Base-by-base conservation (phyloP, 306 rosid genomes). In the Prunus davidiana region DNA sequence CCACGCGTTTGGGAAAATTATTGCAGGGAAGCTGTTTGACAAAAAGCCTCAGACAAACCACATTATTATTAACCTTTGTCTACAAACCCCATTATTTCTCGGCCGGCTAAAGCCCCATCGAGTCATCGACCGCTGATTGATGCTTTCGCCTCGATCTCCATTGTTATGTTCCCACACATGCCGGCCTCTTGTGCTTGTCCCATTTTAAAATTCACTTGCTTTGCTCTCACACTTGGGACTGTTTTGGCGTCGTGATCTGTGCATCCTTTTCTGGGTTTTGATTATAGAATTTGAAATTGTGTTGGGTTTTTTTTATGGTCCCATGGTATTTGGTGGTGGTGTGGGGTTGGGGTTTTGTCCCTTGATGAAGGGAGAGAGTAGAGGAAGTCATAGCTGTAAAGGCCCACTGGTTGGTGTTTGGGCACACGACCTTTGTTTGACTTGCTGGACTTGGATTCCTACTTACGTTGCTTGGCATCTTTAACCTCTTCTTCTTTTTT, bases 191-290 rank as follows among this genome's bases (percentile, higher is more conserved):
- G 43, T 58, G 60, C 66, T n/a, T 46, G 56, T 64, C 72, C 27
- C 72, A 66, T 58, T 81, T 80, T 43, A 20, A 11, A 54, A 46
- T 38, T 5, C 24, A 18, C 68, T 65, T 79, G 51, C 78, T 55
- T 79, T 72, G 34, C 68, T 41, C 58, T 45, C 68, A 28, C 3
- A 41, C 32, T 45, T 67, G 68, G 81, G 69, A 56, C 84, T 76
- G 75, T 43, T 71, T 69, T 82, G 75, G 57, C 81, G 81, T 88
- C 86, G 84, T 69, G 85, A 82, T 88, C 91, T 71, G 85, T 69
- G 78, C 80, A 20, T 41, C 80, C 84, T 79, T 71, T 81, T 85
- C n/a, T 78, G 69, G 76, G 43, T 75, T 71, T 62, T 76, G 70
- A 25, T 25, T 45, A 71, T 45, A 73, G 43, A 47, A 12, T 52